Base-by-base conservation (phyloP, 495 filamentous ascomycete genomes). In the Daldinia vernicosa region DNA sequence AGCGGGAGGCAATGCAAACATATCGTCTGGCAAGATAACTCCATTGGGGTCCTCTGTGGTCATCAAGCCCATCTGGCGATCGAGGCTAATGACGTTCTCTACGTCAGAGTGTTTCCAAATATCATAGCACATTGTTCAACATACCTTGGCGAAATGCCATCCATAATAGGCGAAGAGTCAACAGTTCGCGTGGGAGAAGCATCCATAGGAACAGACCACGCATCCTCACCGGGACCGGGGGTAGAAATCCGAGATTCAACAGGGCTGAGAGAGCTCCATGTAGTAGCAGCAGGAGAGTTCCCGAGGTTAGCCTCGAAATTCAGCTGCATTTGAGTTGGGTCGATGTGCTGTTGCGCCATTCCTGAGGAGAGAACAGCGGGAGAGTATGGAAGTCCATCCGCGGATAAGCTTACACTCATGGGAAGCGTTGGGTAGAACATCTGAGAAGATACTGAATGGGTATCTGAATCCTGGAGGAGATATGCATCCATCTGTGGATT, bases 111-210 rank as follows among this genome's bases (percentile, higher is more conserved):
- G 37, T 55, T 19, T 69, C 70, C 70, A 66, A 69, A 63, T 62
- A 51, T 72, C 54, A 37, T 63, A 63, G 51, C 55, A 33, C 63
- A 68, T 35, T 60, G 60, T 72, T 55, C 22, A 62, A 82, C 83
- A 76, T 84, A 85, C 83, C 82, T 84, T 52, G 83, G 82, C 47
- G 83, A 84, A 54, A 80, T 83, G 71, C 82, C 79, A 60, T 78
- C 74, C 63, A 84, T 74, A 51, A 72, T 73, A 67, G 83, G 82
- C 63, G 83, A 84, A 53, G 83, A 84, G 68, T 80, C 73, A 60
- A 79, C 81, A 74, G 82, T 85, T 55, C 80, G 80, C 32, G 77
- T 71, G 26, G 81, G 82, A 19, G 82, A 83, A 26, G 79, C 74
- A 17, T 75, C 78, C 57, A 81, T 81, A 9, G 76, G 80, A 22